Conservation (phyloP, 2,329 filamentous ascomycete species). For the Dactylellina leptospora region DNA sequence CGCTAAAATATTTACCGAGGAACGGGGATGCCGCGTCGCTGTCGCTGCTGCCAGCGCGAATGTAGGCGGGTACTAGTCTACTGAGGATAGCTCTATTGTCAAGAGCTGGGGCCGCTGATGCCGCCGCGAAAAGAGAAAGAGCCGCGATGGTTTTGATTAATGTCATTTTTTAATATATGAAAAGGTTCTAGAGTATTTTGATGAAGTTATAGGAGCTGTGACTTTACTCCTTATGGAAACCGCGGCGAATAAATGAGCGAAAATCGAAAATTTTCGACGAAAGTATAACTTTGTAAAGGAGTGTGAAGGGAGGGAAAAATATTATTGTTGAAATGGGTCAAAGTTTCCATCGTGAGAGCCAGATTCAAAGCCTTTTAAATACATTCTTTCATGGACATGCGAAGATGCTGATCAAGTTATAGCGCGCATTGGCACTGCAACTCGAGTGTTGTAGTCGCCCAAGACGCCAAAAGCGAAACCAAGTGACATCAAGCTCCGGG, state of each 20-base stretch:
- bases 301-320: neutral
- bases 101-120: conserved; percentile 6
- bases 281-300: neutral
- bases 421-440: too few species aligned
- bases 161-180: conserved; percentile 2
- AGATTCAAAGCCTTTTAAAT: neutral
- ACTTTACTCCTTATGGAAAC: neutral
- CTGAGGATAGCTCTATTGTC: neutral
- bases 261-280: too few species aligned
- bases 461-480: neutral
- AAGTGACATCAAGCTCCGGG: conserved; percentile 6
- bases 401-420: too few species aligned
- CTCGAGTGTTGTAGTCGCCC: neutral
- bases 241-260: neutral
- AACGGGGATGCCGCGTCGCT: neutral
- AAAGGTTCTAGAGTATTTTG: neutral
- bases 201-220: neutral
- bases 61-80: neutral
- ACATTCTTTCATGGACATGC: neutral
- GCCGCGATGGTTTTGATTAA: conserved; percentile 14
- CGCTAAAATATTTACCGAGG: neutral
- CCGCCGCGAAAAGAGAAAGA: conserved; percentile 16
- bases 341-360: too few species aligned
- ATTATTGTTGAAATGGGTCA: too few species aligned
- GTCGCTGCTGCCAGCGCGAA: neutral